Evolutionary conservation across 179 eudicot species (phyloP), one percentile per base, ranked within the genome.

Genomic region (Camellia oleifera): DNA sequence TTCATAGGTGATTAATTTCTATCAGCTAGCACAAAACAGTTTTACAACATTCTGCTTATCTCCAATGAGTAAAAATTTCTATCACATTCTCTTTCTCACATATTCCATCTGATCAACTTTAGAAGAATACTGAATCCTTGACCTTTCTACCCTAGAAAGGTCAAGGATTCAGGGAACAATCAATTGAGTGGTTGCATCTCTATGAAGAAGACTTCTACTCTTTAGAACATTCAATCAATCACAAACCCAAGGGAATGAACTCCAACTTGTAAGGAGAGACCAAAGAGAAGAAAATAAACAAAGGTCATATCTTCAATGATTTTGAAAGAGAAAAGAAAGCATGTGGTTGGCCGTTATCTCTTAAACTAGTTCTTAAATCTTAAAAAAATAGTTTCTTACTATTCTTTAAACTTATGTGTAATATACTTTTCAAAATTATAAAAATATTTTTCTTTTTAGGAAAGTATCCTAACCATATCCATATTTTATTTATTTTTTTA

Each of bases 141-240:
- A 26, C 32, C 32, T 26, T 26, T 26, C 32, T 26, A 26, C 32
- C 32, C 32, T 26, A 26, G 14, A 13, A 1, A 45, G 53, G 32
- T 23, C 12, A 18, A 64, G 68, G 32, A 26, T 26, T 26, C 32
- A 1, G 32, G 32, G 32, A 26, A 26, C 32, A 26, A 26, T 26
- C 32, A 26, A 26, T 26, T 26, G 32, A 26, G 32, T 26, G 32
- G 32, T 26, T 26, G 32, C 32, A 26, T 48, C 52, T 61, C 11
- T 40, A 20, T 64, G 68, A 26, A 26, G 32, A 26, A 26, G 32
- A 26, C 32, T 26, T 6, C 2, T 0, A 5, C 23, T 64, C 42
- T 23, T 8, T 57, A 74, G 77, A 74, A 52, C 77, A 58, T 40
- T 74, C 66, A 74, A 44, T 32, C 42, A 26, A 26, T 26, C 32